Percentiles rank a stretch among this genome's conserved stretches.
Conservation (phyloP, 2,329 filamentous ascomycete species). For the Didymella pinodella region DNA sequence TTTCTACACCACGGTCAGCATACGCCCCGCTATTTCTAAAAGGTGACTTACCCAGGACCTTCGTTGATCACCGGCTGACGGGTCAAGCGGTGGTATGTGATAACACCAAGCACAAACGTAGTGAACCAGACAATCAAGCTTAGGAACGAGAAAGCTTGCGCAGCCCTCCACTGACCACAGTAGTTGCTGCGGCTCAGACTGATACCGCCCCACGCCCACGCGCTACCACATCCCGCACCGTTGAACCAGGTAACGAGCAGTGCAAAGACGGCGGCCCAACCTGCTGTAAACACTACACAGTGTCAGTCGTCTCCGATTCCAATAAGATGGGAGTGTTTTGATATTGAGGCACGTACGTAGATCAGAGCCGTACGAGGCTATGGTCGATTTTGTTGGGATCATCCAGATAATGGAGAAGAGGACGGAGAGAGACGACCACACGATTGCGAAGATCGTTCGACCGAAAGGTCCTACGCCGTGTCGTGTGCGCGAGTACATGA, state of each 20-base stretch:
- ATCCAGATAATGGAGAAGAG: constrained; percentile 75
- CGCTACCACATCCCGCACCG: constrained; percentile 35
- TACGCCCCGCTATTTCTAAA: background rate
- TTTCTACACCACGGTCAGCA: constrained; percentile 6
- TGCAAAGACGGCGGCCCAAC: constrained; percentile 66
- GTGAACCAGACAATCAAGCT: constrained; percentile 75
- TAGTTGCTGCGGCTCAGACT: constrained; percentile 47
- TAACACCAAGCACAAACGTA: constrained; percentile 51
- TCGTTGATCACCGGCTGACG: constrained; percentile 17
- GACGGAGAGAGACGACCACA: constrained; percentile 73
- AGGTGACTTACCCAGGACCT: constrained; percentile 12
- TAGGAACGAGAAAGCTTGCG: constrained; percentile 75
- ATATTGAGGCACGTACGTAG: constrained; percentile 47
- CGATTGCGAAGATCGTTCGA: constrained; percentile 78
- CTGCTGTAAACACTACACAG: constrained; percentile 64
- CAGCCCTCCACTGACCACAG: constrained; percentile 76
- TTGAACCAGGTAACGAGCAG: constrained; percentile 53
- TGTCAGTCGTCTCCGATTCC: background rate
- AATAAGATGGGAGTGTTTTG: background rate
- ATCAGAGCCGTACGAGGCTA: constrained; percentile 76
- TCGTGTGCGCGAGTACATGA: constrained; percentile 36
- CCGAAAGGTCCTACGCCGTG: constrained; percentile 63
- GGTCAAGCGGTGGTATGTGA: constrained; percentile 32
- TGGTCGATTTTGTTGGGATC: constrained; percentile 72
- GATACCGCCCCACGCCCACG: constrained; percentile 64